Conservation (phyloP, 2,329 filamentous ascomycete genomes). For the Dryadomyces quercus-mongolicae region DNA sequence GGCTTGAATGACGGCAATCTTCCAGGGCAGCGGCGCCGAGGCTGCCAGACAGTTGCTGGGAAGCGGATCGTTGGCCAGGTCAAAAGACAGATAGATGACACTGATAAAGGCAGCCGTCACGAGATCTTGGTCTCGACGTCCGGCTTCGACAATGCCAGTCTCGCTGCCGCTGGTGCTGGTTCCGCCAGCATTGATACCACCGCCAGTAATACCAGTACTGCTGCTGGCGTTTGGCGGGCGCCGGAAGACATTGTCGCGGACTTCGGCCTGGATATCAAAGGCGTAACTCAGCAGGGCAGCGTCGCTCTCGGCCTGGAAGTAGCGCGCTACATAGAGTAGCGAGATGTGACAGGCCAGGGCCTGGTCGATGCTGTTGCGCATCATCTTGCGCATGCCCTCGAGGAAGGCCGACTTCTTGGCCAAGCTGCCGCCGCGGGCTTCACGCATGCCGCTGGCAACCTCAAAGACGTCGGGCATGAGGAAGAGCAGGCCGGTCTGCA, state of each 20-base stretch:
- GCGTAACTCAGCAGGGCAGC: constrained; percentile 51
- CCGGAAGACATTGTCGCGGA: constrained; percentile 53
- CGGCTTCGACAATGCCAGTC: constrained; percentile 31
- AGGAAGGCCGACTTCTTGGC: constrained; percentile 55
- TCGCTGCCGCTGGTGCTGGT: constrained; percentile 19
- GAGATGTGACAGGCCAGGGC: constrained; percentile 55
- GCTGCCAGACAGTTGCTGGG: constrained; percentile 43
- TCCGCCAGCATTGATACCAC: background rate
- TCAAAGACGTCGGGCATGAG: constrained; percentile 58
- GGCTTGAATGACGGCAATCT: constrained; percentile 48
- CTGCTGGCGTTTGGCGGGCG: background rate
- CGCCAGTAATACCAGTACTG: too few relatives aligned
- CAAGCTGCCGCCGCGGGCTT: constrained; percentile 49
- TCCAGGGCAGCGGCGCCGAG: constrained; percentile 46
- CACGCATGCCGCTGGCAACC: constrained; percentile 54
- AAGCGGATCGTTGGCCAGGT: constrained; percentile 44
- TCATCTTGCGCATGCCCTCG: constrained; percentile 48
- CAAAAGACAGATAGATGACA: constrained; percentile 48
- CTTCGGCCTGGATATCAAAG: constrained; percentile 57
- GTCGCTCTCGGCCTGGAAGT: constrained; percentile 52
- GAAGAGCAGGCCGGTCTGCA: constrained; percentile 51
- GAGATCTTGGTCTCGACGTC: constrained; percentile 47
- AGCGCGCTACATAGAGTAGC: constrained; percentile 48
- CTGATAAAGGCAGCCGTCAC: constrained; percentile 57
- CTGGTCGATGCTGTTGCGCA: constrained; percentile 51